Percentiles rank a stretch among this genome's conserved stretches.
Conservation (phyloP, 768 basidiomycete species). For the Termitomyces sp. region DNA sequence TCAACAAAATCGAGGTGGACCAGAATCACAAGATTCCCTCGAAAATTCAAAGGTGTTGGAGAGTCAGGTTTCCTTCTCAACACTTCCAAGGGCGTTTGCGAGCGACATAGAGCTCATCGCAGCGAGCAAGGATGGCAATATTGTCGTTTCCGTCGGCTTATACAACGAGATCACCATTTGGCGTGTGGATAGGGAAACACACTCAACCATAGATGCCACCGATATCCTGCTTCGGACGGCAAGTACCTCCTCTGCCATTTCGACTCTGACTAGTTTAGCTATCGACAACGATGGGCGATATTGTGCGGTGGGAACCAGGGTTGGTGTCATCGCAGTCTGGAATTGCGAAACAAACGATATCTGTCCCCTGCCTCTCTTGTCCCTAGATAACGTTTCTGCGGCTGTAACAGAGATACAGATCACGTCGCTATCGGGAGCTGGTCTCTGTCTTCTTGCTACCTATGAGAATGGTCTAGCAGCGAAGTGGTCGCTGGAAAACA, state of each 20-base stretch:
- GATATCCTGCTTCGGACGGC: conserved; percentile 45
- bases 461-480: conserved; percentile 58
- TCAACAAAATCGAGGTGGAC: conserved; percentile 58
- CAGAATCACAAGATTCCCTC: conserved; percentile 25
- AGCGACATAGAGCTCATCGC: conserved; percentile 83
- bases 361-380: conserved; percentile 34
- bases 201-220: conserved; percentile 44
- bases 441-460: conserved; percentile 35
- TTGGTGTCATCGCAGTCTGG: conserved; percentile 64
- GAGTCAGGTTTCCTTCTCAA: conserved; percentile 49
- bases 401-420: conserved; percentile 54
- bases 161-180: conserved; percentile 76
- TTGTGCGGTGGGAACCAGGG: conserved; percentile 68
- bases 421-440: conserved; percentile 4
- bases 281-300: conserved; percentile 55
- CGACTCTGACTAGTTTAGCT: conserved; percentile 54
- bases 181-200: conserved; percentile 38
- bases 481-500: conserved; percentile 42
- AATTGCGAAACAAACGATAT: conserved; percentile 35
- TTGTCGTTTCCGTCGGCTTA: conserved; percentile 66
- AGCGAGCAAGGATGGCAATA: conserved; percentile 57
- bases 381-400: conserved; percentile 34
- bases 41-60: conserved; percentile 30
- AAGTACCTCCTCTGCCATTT: conserved; percentile 40
- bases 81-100: conserved; percentile 73